Base-by-base conservation (phyloP, 202 grass and related monocot genomes). In the Brachypodium distachyon region DNA sequence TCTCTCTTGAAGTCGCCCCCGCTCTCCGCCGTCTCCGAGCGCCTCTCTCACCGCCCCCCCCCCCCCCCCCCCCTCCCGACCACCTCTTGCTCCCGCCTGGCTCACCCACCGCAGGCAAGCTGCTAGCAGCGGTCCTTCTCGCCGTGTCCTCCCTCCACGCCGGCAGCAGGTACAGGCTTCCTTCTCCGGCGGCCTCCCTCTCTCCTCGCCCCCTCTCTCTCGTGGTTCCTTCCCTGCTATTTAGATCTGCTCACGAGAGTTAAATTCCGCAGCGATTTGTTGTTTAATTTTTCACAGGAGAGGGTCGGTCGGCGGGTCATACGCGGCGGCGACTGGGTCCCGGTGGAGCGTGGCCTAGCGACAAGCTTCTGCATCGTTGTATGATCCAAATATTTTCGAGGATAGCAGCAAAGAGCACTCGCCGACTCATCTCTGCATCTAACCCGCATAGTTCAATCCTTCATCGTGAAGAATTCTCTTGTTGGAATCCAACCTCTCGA, bases 311-410 rank as follows among this genome's bases (percentile, higher is more conserved):
- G 33, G 6, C 33, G 33, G 33, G 33, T 36, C 33, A 36, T 36
- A 58, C 54, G 54, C 12, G 27, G 54, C 13, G 54, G n/a, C 54
- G 26, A 5, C 55, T 5, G 25, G 22, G 25, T 22, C 23, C 5
- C 53, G 25, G 12, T 4, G 53, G 53, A n/a, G n/a, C n/a, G n/a
- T 21, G 51, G 22, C 8, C 3, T 6, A 12, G 52, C 53, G 25
- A 6, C 55, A 58, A 8, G 27, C 0, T 25, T 31, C 31, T 14
- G 13, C 42, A 12, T 29, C 66, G 12, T 54, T 76, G 46, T 1
- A 88, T 88, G 86, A 70, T 76, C 66, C 76, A 71, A 12, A 54
- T 71, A 27, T 61, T 88, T 26, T 80, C 23, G 9, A 76, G 55
- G 75, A 76, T 64, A 70, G 51, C 38, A 65, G 41, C 70, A 55